Evolutionary conservation across 2,329 filamentous ascomycete genomes (phyloP).

Genomic region (Xylaria sp.): DNA sequence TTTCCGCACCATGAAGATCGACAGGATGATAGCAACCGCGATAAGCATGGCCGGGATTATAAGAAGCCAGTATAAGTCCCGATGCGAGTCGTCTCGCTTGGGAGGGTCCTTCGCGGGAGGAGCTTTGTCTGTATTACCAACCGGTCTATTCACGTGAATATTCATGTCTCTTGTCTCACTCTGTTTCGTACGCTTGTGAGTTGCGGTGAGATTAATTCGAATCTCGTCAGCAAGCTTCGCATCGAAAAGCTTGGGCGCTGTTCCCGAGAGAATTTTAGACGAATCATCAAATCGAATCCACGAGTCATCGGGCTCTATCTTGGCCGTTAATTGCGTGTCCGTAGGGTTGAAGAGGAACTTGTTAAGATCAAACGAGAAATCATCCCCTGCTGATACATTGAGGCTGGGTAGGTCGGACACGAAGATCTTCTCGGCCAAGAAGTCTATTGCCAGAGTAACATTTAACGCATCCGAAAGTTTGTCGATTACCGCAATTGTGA

Average conservation of each 20-base stretch:
- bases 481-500: constrained; percentile 70
- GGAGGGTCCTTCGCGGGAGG: constrained; percentile 25
- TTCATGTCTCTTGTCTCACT: constrained; percentile 44
- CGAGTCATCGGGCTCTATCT: constrained; percentile 42
- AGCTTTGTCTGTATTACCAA: constrained; percentile 23
- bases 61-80: constrained; percentile 47
- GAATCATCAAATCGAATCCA: constrained; percentile 50
- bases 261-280: constrained; percentile 44
- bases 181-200: constrained; percentile 39
- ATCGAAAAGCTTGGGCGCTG: constrained; percentile 37
- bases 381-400: constrained; percentile 44
- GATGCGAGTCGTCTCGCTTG: constrained; percentile 35
- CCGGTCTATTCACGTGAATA: constrained; percentile 38
- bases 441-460: constrained; percentile 58
- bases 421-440: constrained; percentile 46
- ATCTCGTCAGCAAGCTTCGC: constrained; percentile 30
- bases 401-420: constrained; percentile 47
- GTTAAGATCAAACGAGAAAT: constrained; percentile 49
- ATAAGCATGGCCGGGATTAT: constrained; percentile 42
- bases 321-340: constrained; percentile 44
- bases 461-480: constrained; percentile 68
- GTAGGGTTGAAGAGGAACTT: constrained; percentile 44
- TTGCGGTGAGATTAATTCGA: constrained; percentile 43
- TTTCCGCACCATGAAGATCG: constrained; percentile 43
- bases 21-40: constrained; percentile 39